Base-by-base conservation (phyloP, 768 basidiomycete genomes). In the Cystofilobasidium ferigula region DNA sequence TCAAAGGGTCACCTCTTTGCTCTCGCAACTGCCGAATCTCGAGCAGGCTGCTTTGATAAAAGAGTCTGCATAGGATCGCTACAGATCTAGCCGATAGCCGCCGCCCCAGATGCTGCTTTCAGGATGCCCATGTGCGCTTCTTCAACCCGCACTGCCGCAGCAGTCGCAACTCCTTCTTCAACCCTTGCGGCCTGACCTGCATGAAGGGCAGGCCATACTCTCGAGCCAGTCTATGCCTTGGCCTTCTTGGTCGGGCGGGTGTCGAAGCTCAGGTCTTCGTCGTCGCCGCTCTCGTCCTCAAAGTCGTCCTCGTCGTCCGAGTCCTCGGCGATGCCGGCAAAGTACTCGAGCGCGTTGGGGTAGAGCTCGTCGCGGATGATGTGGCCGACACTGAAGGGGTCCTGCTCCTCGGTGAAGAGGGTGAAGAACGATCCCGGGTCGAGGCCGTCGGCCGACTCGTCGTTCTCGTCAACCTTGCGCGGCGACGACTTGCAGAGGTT, bases 351-450 rank as follows among this genome's bases (percentile, higher is more conserved):
- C 7, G 61, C 61, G 42, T 60, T 54, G 43, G 64, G 64, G 10
- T 54, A 16, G 26, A 60, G 24, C 48, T 66, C 64, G 64, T 66
- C 64, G 35, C 66, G 30, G 56, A 68, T 43, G 22, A 62, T 40
- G 40, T 26, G n/a, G 26, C 66, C 61, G 14, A 68, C 12, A 45
- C 30, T 48, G 61, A 68, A 68, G 3, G 32, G 36, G 45, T 68
- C 66, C 28, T 57, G 22, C 12, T 24, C 45, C 45, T 61, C 47
- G 61, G 56, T 57, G 61, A 68, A 68, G 34, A 61, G 30, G 34
- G 36, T 32, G 56, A 68, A 68, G 66, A 68, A 68, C 10, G 54
- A 45, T 68, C 66, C 66, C 3, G 66, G 66, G 54, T 68, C 66
- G 47, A 68, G 36, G 20, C 35, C 34, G 42, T 67, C 65, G 34